These are phyloP conservation scores for Vigna trinervia DNA, from an alignment of 306 rosid species.

Conservation along the genomic window DNA sequence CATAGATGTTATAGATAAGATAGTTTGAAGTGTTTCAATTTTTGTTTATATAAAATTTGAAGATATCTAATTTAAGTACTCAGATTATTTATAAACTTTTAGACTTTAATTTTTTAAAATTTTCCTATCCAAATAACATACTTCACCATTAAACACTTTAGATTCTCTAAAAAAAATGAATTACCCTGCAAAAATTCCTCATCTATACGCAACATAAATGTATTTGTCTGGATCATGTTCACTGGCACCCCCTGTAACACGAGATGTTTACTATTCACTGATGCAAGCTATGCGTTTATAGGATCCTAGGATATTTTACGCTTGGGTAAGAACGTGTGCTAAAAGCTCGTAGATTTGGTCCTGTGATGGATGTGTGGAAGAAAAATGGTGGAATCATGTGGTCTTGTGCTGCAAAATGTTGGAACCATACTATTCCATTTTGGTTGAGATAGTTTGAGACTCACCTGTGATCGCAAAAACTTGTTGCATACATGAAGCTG, in stretches of 20 bases:
- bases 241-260: not conserved
- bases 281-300: conserved; percentile 35
- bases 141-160: no score
- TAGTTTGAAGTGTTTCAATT: no score
- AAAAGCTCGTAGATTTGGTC: conserved; percentile 18
- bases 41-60: no score
- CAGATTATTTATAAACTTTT: no score
- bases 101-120: no score
- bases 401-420: conserved; percentile 36
- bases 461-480: conserved; percentile 24
- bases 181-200: no score
- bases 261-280: conserved; percentile 15
- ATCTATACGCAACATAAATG: not conserved
- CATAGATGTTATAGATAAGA: no score
- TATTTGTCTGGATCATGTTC: not conserved
- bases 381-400: conserved; percentile 7
- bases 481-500: conserved; percentile 41
- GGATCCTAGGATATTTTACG: conserved; percentile 58
- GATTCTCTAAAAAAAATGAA: no score
- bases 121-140: no score
- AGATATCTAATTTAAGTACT: no score
- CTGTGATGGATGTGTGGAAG: conserved; percentile 20
- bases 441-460: conserved; percentile 39
- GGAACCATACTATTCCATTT: conserved; percentile 25
- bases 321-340: conserved; percentile 43